These are phyloP conservation scores for Salisapilia sapeloensis DNA, from an alignment of 352 stramenopile genomes.

Conservation along the genomic window DNA sequence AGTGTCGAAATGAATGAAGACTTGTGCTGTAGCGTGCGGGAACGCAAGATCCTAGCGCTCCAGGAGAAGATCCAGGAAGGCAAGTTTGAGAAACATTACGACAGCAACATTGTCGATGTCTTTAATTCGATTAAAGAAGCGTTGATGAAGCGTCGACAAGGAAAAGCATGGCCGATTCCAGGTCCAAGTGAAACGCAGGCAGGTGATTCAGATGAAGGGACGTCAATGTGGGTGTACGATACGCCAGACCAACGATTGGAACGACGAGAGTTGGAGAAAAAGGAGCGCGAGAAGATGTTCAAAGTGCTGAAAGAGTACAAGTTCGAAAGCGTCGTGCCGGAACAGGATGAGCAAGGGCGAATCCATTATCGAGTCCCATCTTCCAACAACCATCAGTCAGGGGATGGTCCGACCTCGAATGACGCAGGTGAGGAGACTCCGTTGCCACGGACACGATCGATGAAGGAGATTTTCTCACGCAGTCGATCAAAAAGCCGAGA, in stretches of 20 bases:
- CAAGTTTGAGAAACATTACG: constrained; percentile 38
- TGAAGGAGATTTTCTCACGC: too few relatives aligned
- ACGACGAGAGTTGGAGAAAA: constrained; percentile 28
- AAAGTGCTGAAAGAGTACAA: constrained; percentile 31
- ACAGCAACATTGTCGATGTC: constrained; percentile 37
- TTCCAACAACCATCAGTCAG: background rate
- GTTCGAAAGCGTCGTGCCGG: constrained; percentile 12
- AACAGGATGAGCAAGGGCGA: constrained; percentile 2
- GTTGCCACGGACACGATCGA: too few relatives aligned
- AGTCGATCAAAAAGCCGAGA: too few relatives aligned
- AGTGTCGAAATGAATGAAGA: constrained; percentile 7
- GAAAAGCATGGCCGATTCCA: background rate
- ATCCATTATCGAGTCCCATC: too few relatives aligned
- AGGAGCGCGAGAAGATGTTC: constrained; percentile 31
- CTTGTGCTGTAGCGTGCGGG: constrained; percentile 23
- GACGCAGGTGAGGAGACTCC: background rate
- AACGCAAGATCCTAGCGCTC: constrained; percentile 36
- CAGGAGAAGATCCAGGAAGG: constrained; percentile 30
- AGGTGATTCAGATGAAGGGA: constrained; percentile 14
- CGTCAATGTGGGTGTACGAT: constrained; percentile 34
- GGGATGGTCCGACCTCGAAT: constrained; percentile 1
- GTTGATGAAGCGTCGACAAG: constrained; percentile 5
- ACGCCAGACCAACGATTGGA: constrained; percentile 30
- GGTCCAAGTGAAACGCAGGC: constrained; percentile 1
- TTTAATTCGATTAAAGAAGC: constrained; percentile 25